Conservation (phyloP, 306 rosid species). For the Neltuma alba region DNA sequence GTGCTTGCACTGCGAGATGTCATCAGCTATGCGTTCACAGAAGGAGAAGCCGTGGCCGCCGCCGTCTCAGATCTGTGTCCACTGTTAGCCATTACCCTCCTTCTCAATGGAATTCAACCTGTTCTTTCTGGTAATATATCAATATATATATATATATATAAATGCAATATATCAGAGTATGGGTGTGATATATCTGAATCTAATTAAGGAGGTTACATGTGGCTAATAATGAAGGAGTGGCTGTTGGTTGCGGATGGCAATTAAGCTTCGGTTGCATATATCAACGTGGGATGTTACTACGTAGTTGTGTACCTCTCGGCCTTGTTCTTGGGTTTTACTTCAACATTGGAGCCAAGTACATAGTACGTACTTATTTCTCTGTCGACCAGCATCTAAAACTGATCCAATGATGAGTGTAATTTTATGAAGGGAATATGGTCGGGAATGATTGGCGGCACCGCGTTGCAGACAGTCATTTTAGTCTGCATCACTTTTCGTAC, state of each 20-base stretch:
- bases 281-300: constrained; percentile 16
- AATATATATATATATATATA: too few species aligned
- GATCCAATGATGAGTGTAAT: background rate
- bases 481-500: constrained; percentile 11
- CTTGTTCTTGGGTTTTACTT: constrained; percentile 7
- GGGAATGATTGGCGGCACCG: constrained; percentile 10
- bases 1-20: background rate
- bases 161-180: too few species aligned
- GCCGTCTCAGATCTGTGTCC: constrained; percentile 20
- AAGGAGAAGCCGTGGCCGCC: constrained; percentile 7
- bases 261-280: constrained; percentile 7
- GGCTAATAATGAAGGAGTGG: constrained; percentile 6
- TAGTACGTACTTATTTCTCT: background rate
- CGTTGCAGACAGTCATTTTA: background rate
- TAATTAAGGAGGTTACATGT: background rate
- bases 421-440: constrained; percentile 6
- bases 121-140: background rate
- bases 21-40: background rate
- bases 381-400: background rate
- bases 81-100: background rate
- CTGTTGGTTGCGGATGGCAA: constrained; percentile 26
- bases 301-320: background rate
- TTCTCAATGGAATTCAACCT: constrained; percentile 9
- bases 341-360: background rate
- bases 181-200: too few species aligned